Evolutionary conservation across 2,329 filamentous ascomycete species (phyloP).

Genomic region (Aureobasidium subglaciale): DNA sequence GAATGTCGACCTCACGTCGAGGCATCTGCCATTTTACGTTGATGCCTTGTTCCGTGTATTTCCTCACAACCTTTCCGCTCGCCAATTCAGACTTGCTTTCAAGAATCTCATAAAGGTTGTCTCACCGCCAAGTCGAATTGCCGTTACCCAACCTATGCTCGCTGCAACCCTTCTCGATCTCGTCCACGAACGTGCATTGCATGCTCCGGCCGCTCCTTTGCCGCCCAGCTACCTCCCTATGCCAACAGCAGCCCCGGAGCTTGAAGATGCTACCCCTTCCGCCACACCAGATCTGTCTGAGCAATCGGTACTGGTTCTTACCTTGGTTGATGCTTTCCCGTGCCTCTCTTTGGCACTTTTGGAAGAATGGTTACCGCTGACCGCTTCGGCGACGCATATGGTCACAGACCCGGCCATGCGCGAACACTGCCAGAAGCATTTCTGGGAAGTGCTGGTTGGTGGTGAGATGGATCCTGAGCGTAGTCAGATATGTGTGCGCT

Average conservation of each 20-base stretch:
- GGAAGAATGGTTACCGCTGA: constrained; percentile 72
- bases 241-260: neutral
- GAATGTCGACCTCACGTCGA: constrained; percentile 62
- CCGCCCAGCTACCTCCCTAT: constrained; percentile 20
- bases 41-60: constrained; percentile 75
- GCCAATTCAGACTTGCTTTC: constrained; percentile 85
- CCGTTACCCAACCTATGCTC: constrained; percentile 66
- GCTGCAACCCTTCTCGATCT: constrained; percentile 76
- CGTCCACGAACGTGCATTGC: constrained; percentile 57
- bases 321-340: constrained; percentile 71
- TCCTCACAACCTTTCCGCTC: constrained; percentile 66
- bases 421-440: constrained; percentile 58
- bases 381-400: constrained; percentile 59
- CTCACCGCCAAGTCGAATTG: constrained; percentile 69
- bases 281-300: constrained; percentile 53
- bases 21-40: constrained; percentile 75
- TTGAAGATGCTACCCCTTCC: constrained; percentile 18
- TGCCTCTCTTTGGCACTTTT: constrained; percentile 62
- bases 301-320: constrained; percentile 68
- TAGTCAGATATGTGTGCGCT: constrained; percentile 68
- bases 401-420: constrained; percentile 58
- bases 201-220: constrained; percentile 43
- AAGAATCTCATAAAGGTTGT: constrained; percentile 76
- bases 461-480: constrained; percentile 87
- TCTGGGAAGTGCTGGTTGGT: constrained; percentile 71